A percentile compares a stretch with the other conserved stretches of the same genome.
Conservation (phyloP, 2,329 filamentous ascomycete genomes). For the Alternaria sp. region DNA sequence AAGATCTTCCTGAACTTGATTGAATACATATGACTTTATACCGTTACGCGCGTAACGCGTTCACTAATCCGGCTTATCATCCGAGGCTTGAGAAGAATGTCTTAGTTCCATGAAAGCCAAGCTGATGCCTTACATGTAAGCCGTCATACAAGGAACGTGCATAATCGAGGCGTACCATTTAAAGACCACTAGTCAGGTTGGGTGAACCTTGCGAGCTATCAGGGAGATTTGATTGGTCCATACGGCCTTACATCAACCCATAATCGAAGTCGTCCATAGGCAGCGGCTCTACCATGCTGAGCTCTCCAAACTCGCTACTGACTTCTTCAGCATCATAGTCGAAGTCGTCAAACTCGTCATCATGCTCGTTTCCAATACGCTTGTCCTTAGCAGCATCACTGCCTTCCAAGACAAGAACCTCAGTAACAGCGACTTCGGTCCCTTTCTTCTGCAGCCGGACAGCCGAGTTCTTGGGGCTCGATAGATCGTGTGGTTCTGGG, state of each 20-base stretch:
- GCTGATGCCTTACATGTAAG: neutral
- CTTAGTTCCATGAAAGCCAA: neutral
- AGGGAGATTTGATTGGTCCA: neutral
- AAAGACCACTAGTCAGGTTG: neutral
- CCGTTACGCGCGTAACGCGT: neutral
- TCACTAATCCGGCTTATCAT: neutral
- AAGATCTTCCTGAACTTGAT: neutral
- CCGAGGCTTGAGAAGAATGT: neutral
- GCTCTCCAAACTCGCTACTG: slow-evolving; percentile 36
- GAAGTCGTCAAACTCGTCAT: slow-evolving; percentile 2
- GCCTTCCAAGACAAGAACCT: slow-evolving; percentile 2
- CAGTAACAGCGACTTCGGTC: slow-evolving; percentile 17
- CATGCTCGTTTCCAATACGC: neutral
- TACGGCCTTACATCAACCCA: slow-evolving; percentile 26
- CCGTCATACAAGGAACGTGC: neutral
- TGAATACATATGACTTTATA: neutral
- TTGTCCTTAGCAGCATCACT: slow-evolving; percentile 2
- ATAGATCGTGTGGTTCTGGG: neutral
- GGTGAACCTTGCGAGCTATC: neutral
- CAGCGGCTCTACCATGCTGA: slow-evolving; percentile 36
- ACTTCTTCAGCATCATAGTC: slow-evolving; percentile 23
- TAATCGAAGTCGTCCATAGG: slow-evolving; percentile 35
- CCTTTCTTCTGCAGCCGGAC: slow-evolving; percentile 1
- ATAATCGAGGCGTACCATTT: neutral
- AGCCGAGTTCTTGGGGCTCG: neutral